Base-by-base conservation (phyloP, 2,329 filamentous ascomycete species). In the Penicillium expansum region DNA sequence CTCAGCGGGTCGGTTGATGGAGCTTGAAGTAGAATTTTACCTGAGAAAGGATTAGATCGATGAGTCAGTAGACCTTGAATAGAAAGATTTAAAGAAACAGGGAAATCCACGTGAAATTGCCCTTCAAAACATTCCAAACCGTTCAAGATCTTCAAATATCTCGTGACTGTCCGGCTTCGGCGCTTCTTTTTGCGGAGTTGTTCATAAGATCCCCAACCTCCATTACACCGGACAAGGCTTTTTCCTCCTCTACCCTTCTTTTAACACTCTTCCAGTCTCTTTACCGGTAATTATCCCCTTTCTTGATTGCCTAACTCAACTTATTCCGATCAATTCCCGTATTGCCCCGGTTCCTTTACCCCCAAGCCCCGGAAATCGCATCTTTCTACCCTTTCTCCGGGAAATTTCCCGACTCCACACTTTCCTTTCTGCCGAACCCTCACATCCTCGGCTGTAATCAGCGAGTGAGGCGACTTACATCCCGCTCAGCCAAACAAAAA, bases 361-460 rank as follows among this genome's bases (percentile, higher is more conserved):
- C 52, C 41, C 44, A 42, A 45, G 16, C 49, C 52, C 53, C 59
- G 32, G 48, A 39, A 43, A 37, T 38, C 45, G 38, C 48, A 39
- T 27, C 22, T 38, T 49, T 39, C 32, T 48, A 44, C 37, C 29
- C 48, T 57, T 57, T 48, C 35, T 57, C 49, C 55, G 55, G 37
- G 50, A 24, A 39, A 18, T 35, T 42, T 30, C 45, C 45, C 59
- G 60, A 65, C 67, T 71, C 69, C 70, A 70, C 68, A 57, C 37
- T 57, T 62, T 71, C 71, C 71, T 65, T 73, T 71, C 70, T 71
- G 63, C 71, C 70, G 71, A 71, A 64, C 8, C 44, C 56, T 59
- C 64, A 60, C 66, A 67, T 63, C 69, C 68, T 72, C 69, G 69
- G 69, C 65, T 72, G 69, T 62, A 61, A 43, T 42, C 53, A 44